A percentile compares a stretch with the other conserved stretches of the same genome.
Evolutionary conservation across 2,329 filamentous ascomycete genomes (phyloP).

Genomic region (Teratosphaeriaceae sp.): DNA sequence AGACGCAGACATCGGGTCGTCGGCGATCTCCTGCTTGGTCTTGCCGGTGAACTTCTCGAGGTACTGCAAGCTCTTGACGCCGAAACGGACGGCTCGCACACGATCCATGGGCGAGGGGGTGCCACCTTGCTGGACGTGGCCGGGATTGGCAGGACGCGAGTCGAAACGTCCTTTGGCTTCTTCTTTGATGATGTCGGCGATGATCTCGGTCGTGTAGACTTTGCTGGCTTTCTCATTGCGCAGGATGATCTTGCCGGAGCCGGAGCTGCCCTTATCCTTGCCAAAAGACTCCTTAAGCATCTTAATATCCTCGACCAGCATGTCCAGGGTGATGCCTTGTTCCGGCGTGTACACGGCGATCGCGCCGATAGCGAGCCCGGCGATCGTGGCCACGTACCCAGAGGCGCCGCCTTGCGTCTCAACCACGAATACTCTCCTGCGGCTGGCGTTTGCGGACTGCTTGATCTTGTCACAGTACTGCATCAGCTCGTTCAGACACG

Average conservation of each 20-base stretch:
- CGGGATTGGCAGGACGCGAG: constrained; percentile 81
- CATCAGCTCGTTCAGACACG: constrained; percentile 90
- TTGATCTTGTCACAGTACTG: constrained; percentile 96
- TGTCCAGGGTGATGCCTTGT: constrained; percentile 88
- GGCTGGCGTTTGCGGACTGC: constrained; percentile 89
- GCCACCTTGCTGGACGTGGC: constrained; percentile 90
- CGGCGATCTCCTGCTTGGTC: constrained; percentile 59
- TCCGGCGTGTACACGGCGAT: constrained; percentile 94
- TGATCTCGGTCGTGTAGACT: constrained; percentile 86
- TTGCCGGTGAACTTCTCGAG: constrained; percentile 70
- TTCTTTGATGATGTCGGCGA: constrained; percentile 91
- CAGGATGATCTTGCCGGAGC: constrained; percentile 90
- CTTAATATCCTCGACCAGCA: constrained; percentile 84
- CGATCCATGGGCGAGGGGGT: constrained; percentile 95
- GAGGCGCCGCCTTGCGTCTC: constrained; percentile 95
- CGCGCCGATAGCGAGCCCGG: constrained; percentile 85
- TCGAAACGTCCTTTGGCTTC: constrained; percentile 91
- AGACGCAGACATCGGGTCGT: constrained; percentile 64
- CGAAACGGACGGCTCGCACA: constrained; percentile 81
- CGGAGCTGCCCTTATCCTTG: constrained; percentile 77
- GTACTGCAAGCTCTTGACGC: constrained; percentile 91
- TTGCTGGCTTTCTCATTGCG: constrained; percentile 90
- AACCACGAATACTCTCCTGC: constrained; percentile 91
- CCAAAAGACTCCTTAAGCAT: constrained; percentile 81
- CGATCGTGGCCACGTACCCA: constrained; percentile 87